Base-by-base conservation (phyloP, 805 yeast species). In the Grigorovia jiainica region DNA sequence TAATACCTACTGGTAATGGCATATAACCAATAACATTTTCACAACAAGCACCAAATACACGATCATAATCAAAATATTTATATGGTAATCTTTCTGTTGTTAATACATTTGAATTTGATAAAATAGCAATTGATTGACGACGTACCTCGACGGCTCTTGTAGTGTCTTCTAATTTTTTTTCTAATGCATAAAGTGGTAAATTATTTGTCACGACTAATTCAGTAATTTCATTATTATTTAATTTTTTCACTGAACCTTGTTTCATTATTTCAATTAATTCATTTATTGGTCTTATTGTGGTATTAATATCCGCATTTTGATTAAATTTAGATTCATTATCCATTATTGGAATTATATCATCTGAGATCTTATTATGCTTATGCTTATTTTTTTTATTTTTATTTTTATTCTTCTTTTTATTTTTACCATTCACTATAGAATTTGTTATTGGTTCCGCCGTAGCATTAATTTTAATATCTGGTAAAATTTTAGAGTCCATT, bases 41-140 rank as follows among this genome's bases (percentile, higher is more conserved):
- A 71, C 99, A 92, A 68, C 99, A 92, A 8, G 99, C 97, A 49
- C 98, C 98, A 57, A 89, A 82, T 7, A 92, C 98, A 51, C 97
- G 81, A 60, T 87, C 95, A 61, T 87, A 92, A 60, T 92, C 96
- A 59, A 90, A 92, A 57, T 78, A 67, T 48, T 71, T 67, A 64
- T 78, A 87, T 16, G 99, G 99, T 49, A 92, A 71, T 49, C 77
- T 75, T 30, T 75, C 70, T 2, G 82, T 66, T 49, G 80, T 81
- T 42, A 92, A 70, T n/a, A 86, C 79, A 43, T 95, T 87, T 16
- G 95, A 87, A 53, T 79, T 74, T 4, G 95, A 87, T 41, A 86
- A 64, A 39, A 77, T 73, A 15, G 97, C 84, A 54, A 92, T 82
- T 15, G 95, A 87, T 43, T 78, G 79, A 67, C 99, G 83, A 67